Evolutionary conservation across 2,329 filamentous ascomycete species (phyloP), one percentile per base, ranked within the genome.

Genomic region (Fonsecaea multimorphosa): DNA sequence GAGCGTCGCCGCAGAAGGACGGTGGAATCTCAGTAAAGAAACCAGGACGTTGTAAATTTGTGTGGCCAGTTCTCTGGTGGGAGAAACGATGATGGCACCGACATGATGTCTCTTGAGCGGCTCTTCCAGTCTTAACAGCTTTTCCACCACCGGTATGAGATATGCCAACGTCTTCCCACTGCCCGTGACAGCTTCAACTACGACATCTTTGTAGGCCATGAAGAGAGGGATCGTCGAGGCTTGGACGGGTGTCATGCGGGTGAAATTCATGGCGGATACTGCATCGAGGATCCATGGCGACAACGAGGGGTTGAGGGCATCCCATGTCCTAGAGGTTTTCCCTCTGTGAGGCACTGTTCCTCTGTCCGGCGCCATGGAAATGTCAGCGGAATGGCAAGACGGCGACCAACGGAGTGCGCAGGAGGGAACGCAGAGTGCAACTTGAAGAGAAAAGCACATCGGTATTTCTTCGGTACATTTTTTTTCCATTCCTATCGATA

Each of bases 231-330:
- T 90, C 3, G 92, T 90, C 65, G 92, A 94, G 52, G 93, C 92
- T 80, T 98, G 94, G n/a, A 97, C 93, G 0, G 94, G 94, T 2
- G 93, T 97, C 85, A 95, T 93, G 76, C 90, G 89, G 69, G 84
- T 82, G 78, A 97, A 97, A 67, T 92, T 92, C 89, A 95, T 94
- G 70, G 89, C 87, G 57, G 88, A 84, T 56, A 96, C 88, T 65
- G 92, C 93, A 71, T 96, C 91, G 61, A 95, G 82, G 63, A 95
- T 87, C 92, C 93, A 98, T 86, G 89, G 84, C 66, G 90, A 91
- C 34, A 93, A 80, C 5, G 89, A 80, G 16, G 91, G 90, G 1
- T 86, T 89, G 61, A 93, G 81, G 14, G 85, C 86, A 73, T 89
- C 86, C 87, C 91, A 94, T 31, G 85, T 81, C 70, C 87, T 80